Percentiles rank a stretch among this genome's conserved stretches.
Conservation (phyloP, 73 alveolate genomes). For the Tetrahymena thermophila region DNA sequence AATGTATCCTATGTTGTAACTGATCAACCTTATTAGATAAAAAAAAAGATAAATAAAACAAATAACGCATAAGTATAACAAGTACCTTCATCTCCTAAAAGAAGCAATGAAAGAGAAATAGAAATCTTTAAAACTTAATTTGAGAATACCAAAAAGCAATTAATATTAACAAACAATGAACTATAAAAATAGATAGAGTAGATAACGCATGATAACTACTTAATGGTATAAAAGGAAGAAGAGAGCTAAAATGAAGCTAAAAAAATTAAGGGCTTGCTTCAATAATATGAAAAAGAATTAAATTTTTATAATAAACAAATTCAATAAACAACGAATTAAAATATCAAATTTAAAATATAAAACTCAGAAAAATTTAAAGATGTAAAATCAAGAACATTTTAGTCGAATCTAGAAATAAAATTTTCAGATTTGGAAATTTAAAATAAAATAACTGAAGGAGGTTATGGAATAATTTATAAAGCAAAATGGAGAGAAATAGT, state of each 20-base stretch:
- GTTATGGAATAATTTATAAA: conserved; percentile 91
- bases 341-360: not conserved
- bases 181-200: not conserved
- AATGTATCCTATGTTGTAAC: not conserved
- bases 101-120: not conserved
- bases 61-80: not conserved
- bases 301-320: not conserved
- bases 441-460: conserved; percentile 89
- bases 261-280: not conserved
- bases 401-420: conserved; percentile 73
- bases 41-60: not conserved
- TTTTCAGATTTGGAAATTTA: conserved; percentile 77
- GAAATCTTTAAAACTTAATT: not conserved
- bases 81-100: not conserved
- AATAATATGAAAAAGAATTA: not conserved
- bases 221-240: not conserved
- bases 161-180: not conserved
- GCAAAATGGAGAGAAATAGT: conserved; percentile 95
- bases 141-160: not conserved
- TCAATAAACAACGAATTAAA: not conserved
- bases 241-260: not conserved
- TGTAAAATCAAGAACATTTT: conserved; percentile 38
- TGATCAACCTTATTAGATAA: not conserved
- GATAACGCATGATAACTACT: not conserved
- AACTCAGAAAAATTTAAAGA: not conserved